Evolutionary conservation across 2,329 filamentous ascomycete species (phyloP), one percentile per base, ranked within the genome.

Genomic region (Daldinia sp.): DNA sequence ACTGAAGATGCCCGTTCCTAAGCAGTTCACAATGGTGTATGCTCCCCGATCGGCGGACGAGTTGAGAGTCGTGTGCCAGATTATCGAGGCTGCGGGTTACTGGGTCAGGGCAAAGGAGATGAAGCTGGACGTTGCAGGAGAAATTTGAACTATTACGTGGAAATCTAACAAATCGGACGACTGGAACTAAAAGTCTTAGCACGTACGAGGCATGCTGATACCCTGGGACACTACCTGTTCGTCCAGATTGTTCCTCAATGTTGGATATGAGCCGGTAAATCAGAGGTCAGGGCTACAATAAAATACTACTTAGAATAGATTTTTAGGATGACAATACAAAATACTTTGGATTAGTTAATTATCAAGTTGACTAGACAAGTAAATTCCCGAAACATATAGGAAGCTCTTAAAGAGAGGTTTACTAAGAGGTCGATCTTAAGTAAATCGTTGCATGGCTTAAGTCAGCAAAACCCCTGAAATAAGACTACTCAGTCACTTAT

Each of bases 11-110:
- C 92, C 92, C 57, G 89, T 96, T 62, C 92, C 93, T 0, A 81
- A 85, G 3, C 90, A 91, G 46, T 97, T 97, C 78, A 83, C 93
- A 64, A 90, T 97, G 88, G 84, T 97, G 4, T 97, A 97, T 80
- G 92, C 93, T 18, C 93, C 93, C 1, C 82, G 92, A 74, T 81
- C 86, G 82, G 73, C 79, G 65, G 84, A 86, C 28, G 93, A 97
- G 77, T 79, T 96, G 28, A 84, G 87, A 59, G 84, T 89, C 57
- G 86, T 94, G 3, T 86, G 88, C 77, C 82, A 84, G 71, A 92
- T 97, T 72, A 88, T 96, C 63, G 87, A 89, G 72, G 92, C 93
- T 2, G 91, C 90, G 3, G 88, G 90, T 23, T 95, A 91, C 88
- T 94, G 86, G 73, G 85, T 84, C 4, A 80, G 81, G 44, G 83